Base-by-base conservation (phyloP, 768 basidiomycete genomes). In the Roridomyces roridus region DNA sequence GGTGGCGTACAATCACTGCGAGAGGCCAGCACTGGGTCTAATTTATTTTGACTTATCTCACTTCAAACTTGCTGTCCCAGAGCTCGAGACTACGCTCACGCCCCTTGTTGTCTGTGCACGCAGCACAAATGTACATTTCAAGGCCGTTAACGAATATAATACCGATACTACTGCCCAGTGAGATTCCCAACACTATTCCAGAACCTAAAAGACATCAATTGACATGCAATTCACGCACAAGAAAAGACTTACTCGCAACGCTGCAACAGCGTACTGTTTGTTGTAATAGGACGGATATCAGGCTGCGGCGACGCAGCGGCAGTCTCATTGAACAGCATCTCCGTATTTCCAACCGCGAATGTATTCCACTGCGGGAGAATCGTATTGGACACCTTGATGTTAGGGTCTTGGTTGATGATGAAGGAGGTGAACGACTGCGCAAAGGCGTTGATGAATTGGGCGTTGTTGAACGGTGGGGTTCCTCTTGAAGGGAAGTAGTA, bases 401-500 rank as follows among this genome's bases (percentile, higher is more conserved):
- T 60, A 17, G 59, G 59, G 25, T 60, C 50, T 21, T 44, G 53
- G 24, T 53, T 44, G 35, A 55, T 42, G 15, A 54, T 54, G 29
- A 60, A 60, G 0, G 59, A 48, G 4, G 59, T 60, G 53, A 60
- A 60, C 1, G 49, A 55, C 20, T 60, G 59, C n/a, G 59, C 54
- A 17, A 60, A 60, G 11, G 59, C 59, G 20, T 60, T 24, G 29
- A 60, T 60, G 40, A 60, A 60, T 12, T 11, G 29, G 0, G 47
- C 25, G 20, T 60, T 60, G 29, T 60, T 44, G 49, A 60, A 60
- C 1, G 53, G 29, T 24, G 59, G 59, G 20, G 49, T 41, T 10
- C 35, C 20, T 2, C 4, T 9, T 2, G 21, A 51, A 8, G 62
- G 37, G 46, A 75, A 75, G 49, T 73, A 74, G 45, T 72, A 72